Evolutionary conservation across 2,329 filamentous ascomycete species (phyloP).

Genomic region (Thermoascus crustaceus): DNA sequence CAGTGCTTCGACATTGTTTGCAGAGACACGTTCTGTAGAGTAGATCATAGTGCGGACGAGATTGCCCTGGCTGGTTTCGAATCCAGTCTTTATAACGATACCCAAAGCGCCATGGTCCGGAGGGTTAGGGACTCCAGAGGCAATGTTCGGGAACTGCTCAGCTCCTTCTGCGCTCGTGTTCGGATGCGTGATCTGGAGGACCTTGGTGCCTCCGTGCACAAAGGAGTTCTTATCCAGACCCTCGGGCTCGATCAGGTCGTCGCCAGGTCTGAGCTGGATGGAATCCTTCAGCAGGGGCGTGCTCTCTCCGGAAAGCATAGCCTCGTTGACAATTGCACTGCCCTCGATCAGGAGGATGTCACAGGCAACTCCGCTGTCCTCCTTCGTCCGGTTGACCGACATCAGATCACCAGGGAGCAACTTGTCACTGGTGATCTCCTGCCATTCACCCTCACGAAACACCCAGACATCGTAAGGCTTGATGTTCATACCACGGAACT

Average conservation of each 20-base stretch:
- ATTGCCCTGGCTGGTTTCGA: constrained; percentile 96
- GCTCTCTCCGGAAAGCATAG: constrained; percentile 97
- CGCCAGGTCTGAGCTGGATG: constrained; percentile 74
- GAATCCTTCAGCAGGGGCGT: constrained; percentile 96
- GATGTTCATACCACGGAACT: constrained; percentile 99
- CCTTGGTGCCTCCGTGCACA: constrained; percentile 94
- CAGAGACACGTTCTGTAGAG: constrained; percentile 96
- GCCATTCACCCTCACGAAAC: constrained; percentile 80
- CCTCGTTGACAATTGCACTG: constrained; percentile 95
- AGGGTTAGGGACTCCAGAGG: constrained; percentile 70
- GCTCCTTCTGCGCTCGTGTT: constrained; percentile 60
- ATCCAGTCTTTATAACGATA: constrained; percentile 92
- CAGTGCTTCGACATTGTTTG: constrained; percentile 93
- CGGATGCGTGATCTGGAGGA: constrained; percentile 87
- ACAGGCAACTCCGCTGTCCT: constrained; percentile 92
- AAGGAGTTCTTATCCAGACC: constrained; percentile 95
- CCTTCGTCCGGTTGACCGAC: constrained; percentile 87
- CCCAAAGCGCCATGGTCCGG: constrained; percentile 93
- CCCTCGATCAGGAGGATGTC: constrained; percentile 95
- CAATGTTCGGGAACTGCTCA: constrained; percentile 53
- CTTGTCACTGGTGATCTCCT: constrained; percentile 79
- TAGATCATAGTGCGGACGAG: constrained; percentile 99
- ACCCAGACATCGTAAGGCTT: constrained; percentile 96
- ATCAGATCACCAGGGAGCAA: constrained; percentile 89
- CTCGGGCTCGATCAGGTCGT: constrained; percentile 75